phyloP scores from a whole-genome alignment of 495 filamentous ascomycete species.

The Neurospora discreta region DNA sequence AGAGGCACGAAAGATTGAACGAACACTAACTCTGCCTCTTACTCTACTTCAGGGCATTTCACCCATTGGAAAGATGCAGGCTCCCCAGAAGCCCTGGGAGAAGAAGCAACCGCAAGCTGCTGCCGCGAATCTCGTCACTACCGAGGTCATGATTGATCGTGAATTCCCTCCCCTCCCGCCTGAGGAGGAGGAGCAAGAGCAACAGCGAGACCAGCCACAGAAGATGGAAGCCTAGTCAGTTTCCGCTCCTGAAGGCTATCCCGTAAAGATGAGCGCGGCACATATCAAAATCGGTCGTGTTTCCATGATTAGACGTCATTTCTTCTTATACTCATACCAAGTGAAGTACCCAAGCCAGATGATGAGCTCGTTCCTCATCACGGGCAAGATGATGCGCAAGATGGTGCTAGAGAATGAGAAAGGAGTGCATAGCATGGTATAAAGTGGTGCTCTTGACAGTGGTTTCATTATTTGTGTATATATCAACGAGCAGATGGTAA shows the following conservation, averaged over 20 bases:
- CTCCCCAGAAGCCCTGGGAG: conserved; percentile 29
- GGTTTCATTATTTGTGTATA: not conserved
- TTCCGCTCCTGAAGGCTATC: not conserved
- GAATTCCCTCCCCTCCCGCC: conserved; percentile 16
- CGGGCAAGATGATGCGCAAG: not conserved
- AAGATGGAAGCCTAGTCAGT: not conserved
- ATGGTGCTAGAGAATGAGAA: not conserved
- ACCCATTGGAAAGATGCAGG: conserved; percentile 23
- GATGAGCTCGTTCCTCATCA: not conserved
- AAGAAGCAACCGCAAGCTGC: conserved; percentile 5
- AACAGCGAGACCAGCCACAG: not conserved
- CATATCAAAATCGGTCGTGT: not conserved
- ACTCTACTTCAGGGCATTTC: conserved; percentile 13
- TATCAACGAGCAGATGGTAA: not conserved
- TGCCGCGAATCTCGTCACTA: not conserved
- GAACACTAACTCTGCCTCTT: not conserved
- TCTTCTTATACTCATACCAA: not conserved
- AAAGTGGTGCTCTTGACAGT: not conserved
- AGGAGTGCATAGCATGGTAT: not conserved
- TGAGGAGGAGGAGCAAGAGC: not conserved
- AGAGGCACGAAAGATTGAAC: not conserved
- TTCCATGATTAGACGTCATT: not conserved
- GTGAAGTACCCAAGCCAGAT: not conserved
- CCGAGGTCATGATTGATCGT: conserved; percentile 9
- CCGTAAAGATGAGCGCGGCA: not conserved